phyloP scores from a whole-genome alignment of 148 eudicot species.

The Vaccinium macrocarpon region DNA sequence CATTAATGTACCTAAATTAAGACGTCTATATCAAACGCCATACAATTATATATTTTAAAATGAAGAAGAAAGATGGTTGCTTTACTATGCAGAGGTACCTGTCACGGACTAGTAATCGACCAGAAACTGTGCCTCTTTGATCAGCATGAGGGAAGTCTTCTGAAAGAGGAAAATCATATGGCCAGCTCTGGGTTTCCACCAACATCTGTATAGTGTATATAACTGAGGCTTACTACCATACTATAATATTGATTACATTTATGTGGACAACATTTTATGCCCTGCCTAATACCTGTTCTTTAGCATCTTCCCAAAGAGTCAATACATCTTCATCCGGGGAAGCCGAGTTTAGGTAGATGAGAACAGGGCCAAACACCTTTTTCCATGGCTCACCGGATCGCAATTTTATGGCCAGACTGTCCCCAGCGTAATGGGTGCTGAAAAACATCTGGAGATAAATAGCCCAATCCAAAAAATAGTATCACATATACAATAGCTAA shows the following conservation, averaged over 20 bases:
- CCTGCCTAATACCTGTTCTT: constrained; percentile 43
- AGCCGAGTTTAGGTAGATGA: constrained; percentile 57
- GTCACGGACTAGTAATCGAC: constrained; percentile 62
- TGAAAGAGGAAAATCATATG: constrained; percentile 65
- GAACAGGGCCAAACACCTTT: constrained; percentile 90
- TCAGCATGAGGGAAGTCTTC: constrained; percentile 45
- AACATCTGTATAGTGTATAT: constrained; percentile 48
- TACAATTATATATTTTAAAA: not conserved
- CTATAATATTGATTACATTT: not conserved
- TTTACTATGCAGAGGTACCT: constrained; percentile 37
- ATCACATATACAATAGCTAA: not conserved
- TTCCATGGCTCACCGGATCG: constrained; percentile 71
- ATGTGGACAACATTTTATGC: not conserved
- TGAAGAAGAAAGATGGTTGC: not conserved
- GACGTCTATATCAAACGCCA: not conserved
- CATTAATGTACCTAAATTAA: constrained; percentile 22
- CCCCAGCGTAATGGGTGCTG: constrained; percentile 78
- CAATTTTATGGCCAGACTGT: constrained; percentile 35
- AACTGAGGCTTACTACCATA: not conserved
- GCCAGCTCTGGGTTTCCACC: constrained; percentile 61
- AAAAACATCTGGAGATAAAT: constrained; percentile 68
- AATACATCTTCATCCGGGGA: constrained; percentile 25
- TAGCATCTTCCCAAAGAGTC: constrained; percentile 68
- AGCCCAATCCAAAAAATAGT: not conserved
- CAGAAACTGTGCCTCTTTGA: constrained; percentile 55